A percentile compares a stretch with the other conserved stretches of the same genome.
phyloP scores from a whole-genome alignment of 1,284 basidiomycete species.

The Pyrrhoderma noxium region DNA sequence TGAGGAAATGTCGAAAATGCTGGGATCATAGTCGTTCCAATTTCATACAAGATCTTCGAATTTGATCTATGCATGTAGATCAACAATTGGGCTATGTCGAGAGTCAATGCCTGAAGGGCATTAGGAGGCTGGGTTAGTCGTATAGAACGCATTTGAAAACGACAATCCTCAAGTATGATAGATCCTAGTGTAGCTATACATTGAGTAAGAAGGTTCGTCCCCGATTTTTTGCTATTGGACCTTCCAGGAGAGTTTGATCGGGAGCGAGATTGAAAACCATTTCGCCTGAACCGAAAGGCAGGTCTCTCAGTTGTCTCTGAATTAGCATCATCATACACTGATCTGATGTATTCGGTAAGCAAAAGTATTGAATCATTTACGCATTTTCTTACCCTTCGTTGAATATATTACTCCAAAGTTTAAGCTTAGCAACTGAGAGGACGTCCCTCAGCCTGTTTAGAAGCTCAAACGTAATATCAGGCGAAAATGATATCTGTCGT shows the following conservation, averaged over 20 bases:
- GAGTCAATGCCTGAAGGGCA: conserved; percentile 51
- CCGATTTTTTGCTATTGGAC: conserved; percentile 31
- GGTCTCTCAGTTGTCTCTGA: conserved; percentile 21
- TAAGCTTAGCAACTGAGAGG: conserved; percentile 44
- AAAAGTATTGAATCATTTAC: not conserved
- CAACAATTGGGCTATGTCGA: conserved; percentile 59
- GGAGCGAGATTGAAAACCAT: conserved; percentile 35
- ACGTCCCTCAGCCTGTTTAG: conserved; percentile 57
- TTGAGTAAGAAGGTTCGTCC: conserved; percentile 45
- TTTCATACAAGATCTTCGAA: conserved; percentile 44
- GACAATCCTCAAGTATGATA: conserved; percentile 60
- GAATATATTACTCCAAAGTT: conserved; percentile 50
- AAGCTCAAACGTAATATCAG: conserved; percentile 54
- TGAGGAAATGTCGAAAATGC: conserved; percentile 57
- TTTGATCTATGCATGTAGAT: conserved; percentile 45
- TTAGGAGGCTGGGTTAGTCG: conserved; percentile 57
- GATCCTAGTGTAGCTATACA: conserved; percentile 59
- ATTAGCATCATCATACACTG: conserved; percentile 2
- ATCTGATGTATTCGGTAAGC: conserved; percentile 20
- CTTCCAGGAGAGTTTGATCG: conserved; percentile 43
- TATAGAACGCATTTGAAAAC: conserved; percentile 47
- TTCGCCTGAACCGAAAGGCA: conserved; percentile 38
- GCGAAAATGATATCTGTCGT: conserved; percentile 37
- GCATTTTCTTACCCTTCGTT: conserved; percentile 34
- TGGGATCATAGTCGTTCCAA: conserved; percentile 58